phyloP scores from a whole-genome alignment of 2,329 filamentous ascomycete species.

The Verticillium isaacii region DNA sequence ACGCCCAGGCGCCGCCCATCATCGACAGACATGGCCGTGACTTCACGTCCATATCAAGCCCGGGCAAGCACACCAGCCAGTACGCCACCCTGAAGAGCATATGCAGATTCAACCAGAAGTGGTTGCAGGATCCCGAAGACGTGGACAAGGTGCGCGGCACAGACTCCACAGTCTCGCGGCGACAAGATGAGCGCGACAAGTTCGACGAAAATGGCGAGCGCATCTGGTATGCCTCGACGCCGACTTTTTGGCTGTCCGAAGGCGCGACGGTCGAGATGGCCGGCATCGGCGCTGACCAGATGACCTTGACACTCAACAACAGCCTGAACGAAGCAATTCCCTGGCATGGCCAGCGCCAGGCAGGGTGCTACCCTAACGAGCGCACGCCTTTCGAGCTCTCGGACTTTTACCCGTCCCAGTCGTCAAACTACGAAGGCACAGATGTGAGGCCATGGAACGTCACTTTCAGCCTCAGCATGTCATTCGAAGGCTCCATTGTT shows the following conservation, averaged over 20 bases:
- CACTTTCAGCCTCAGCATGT: not conserved
- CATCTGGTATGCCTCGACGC: not conserved
- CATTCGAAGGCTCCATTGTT: slow-evolving; percentile 10
- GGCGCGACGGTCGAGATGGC: slow-evolving; percentile 10
- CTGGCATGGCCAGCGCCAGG: not conserved
- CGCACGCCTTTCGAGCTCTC: slow-evolving; percentile 3
- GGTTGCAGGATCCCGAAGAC: not conserved
- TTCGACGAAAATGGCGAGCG: not conserved
- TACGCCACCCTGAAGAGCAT: slow-evolving; percentile 13
- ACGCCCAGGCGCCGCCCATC: slow-evolving; percentile 1
- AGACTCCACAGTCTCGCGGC: not conserved
- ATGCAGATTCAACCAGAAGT: slow-evolving; percentile 6
- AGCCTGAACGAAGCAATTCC: not conserved
- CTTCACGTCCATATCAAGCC: not conserved
- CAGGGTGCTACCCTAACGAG: not conserved
- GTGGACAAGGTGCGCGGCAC: not conserved
- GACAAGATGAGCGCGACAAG: not conserved
- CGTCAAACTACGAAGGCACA: not conserved
- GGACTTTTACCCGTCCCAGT: slow-evolving; percentile 2
- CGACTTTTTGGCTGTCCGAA: slow-evolving; percentile 10
- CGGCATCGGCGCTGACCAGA: slow-evolving; percentile 5
- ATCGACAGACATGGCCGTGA: not conserved
- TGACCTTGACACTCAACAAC: slow-evolving; percentile 10
- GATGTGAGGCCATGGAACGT: not conserved
- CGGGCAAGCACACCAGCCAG: slow-evolving; percentile 5